Evolutionary conservation across 2,329 filamentous ascomycete species (phyloP), one percentile per base, ranked within the genome.

Genomic region (Keithomyces neogunnii): DNA sequence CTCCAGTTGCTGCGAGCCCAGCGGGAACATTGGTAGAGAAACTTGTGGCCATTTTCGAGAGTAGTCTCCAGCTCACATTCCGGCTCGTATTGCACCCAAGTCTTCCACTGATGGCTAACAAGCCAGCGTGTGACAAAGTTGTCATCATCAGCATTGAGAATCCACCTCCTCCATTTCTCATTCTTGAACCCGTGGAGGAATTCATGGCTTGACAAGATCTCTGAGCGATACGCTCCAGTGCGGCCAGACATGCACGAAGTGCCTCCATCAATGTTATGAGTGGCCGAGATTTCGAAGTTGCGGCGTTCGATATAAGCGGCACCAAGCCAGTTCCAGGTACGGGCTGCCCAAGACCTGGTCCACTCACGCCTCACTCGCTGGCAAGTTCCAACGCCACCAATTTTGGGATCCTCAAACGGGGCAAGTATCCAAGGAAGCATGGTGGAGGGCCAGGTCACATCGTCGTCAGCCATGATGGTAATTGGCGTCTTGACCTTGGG

Each of bases 1-100:
- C 92, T 81, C 92, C 92, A 97, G 71, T 97, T 97, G 76, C 91
- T 96, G 63, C 92, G 84, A 43, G 93, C 90, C 92, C 92, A 97
- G 46, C 92, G 82, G 45, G 92, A 82, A 70, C 92, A 97, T 70
- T 97, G 92, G 65, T 89, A 92, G 56, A 97, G 74, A 64, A 95
- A 97, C 64, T 91, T 95, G 51, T 79, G 75, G 65, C 91, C 86
- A 66, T 92, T 88, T 69, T 96, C 92, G 40, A 97, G 77, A 3
- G 91, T 96, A 30, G 92, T 97, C 73, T 93, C 85, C 54, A 97
- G 86, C 69, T 95, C 88, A 62, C 89, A 95, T 65, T 95, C 89
- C 46, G 80, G 82, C 67, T 96, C 86, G 71, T 96, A 96, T 72
- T 97, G 92, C 68, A 96, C 88, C 77, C 88, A 92, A 28, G 91